Base-by-base conservation (phyloP, 805 yeast species). In the Zygosaccharomyces pseudorouxii region DNA sequence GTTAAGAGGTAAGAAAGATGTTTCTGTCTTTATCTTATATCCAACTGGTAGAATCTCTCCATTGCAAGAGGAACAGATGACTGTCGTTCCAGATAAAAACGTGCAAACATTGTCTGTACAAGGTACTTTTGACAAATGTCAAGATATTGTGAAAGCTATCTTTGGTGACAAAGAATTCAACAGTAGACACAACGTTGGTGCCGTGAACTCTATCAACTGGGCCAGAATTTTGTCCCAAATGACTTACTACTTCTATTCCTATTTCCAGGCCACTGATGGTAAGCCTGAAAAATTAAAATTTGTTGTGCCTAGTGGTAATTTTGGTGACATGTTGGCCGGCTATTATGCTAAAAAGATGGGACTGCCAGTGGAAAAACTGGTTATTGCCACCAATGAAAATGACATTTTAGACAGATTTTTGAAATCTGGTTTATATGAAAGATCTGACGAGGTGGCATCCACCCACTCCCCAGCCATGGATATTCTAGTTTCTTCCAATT, bases 401-500 rank as follows among this genome's bases (percentile, higher is more conserved):
- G 97, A 93, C 64, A 93, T 93, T 56, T 79, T 93, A 63, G 88
- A 93, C 71, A 82, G 99, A 71, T 93, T 93, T 75, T 71, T 93
- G 70, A 84, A 84, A 63, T 71, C 89, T 12, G 98, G 97, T 52
- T 75, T 79, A 54, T 93, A 93, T 63, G 89, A 84, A 59, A 90
- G 89, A 75, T 71, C 73, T 29, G 74, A 74, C 47, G 80, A 78
- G 48, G 98, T 89, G 41, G 87, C 85, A 64, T 89, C 92, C 29
- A 90, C 98, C 10, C 73, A 82, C 60, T 88, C 97, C 2, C 99
- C 99, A 55, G 99, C 99, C 39, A 93, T 93, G 99, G 99, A 93
- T 69, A 93, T 93, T 62, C 79, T 89, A 60, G 88, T 93, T 49
- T 89, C 97, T 14, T 86, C 96, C 23, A 93, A 93, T 71, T 93